Base-by-base conservation (phyloP, 257 asterid genomes). In the Nicotiana paniculata region DNA sequence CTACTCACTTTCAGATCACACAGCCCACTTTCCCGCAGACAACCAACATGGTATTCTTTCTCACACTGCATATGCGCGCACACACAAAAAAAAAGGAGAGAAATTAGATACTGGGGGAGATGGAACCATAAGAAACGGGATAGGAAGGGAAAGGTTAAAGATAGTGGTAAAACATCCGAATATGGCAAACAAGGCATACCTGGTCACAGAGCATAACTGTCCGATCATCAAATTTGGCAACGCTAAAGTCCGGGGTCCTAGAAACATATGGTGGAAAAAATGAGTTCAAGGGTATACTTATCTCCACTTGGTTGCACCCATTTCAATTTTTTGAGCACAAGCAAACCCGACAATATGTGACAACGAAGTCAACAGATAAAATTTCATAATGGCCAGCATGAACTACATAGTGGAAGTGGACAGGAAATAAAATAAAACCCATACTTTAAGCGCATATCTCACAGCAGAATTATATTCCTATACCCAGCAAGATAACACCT, bases 41-140 rank as follows among this genome's bases (percentile, higher is more conserved):
- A 96, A 80, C 99, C 98, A 85, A 96, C 98, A 87, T 96, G 99
- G 86, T 93, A 96, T 88, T 96, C 99, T 97, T 91, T 96, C 87
- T 96, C 99, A 85, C 99, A 96, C 99, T 96, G 82, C 75, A 88
- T 39, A 68, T 46, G 72, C 6, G 11, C 21, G 13, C 54, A 81
- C 63, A 63, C 30, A 59, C 82, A 43, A 68, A 84, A 86, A 4
- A 85, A 4, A 77, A 37, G 13, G 3, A n/a, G 7, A 21, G 6
- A 21, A 46, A 64, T 17, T 17, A 30, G 17, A 64, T 16, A 6
- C 62, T 66, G 37, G 4, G 43, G 28, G 4, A 16, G 37, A 51
- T 24, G 64, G 8, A 59, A 74, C 62, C 62, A 74, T 21, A 24
- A 21, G 46, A 35, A 51, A 62, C 54, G 9, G 68, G 76, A 66